Conservation (phyloP, 2,329 filamentous ascomycete genomes). For the Sporothrix dimorphospora region DNA sequence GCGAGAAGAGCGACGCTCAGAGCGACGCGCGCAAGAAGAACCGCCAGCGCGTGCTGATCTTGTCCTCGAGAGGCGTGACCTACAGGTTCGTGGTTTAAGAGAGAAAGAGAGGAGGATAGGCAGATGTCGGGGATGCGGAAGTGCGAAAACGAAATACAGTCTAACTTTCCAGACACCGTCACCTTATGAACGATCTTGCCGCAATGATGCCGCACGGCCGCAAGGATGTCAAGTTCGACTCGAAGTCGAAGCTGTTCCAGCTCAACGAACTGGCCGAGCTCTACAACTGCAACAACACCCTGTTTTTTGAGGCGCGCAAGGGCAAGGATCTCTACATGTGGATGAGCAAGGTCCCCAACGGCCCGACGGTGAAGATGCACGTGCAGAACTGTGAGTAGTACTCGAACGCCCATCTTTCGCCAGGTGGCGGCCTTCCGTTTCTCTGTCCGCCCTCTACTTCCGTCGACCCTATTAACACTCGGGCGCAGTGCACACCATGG, state of each 20-base stretch:
- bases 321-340: conserved; percentile 93
- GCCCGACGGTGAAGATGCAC: conserved; percentile 65
- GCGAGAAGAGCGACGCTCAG: conserved; percentile 51
- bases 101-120: not conserved
- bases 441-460: too few species aligned
- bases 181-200: conserved; percentile 87
- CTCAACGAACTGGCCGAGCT: conserved; percentile 76
- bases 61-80: conserved; percentile 91
- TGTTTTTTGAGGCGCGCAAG: conserved; percentile 96
- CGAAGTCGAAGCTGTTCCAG: conserved; percentile 83
- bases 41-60: conserved; percentile 79
- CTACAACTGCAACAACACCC: conserved; percentile 85
- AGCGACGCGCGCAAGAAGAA: conserved; percentile 54
- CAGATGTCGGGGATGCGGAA: too few species aligned
- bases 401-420: too few species aligned
- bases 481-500: conserved; percentile 82
- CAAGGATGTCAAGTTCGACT: conserved; percentile 96
- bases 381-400: conserved; percentile 70
- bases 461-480: not conserved
- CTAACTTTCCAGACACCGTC: conserved; percentile 70
- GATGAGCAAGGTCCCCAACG: conserved; percentile 89
- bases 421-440: not conserved
- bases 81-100: conserved; percentile 62
- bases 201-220: conserved; percentile 87
- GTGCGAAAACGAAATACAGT: not conserved